phyloP scores from a whole-genome alignment of 2,329 filamentous ascomycete species.

The Xylariaceae sp. region DNA sequence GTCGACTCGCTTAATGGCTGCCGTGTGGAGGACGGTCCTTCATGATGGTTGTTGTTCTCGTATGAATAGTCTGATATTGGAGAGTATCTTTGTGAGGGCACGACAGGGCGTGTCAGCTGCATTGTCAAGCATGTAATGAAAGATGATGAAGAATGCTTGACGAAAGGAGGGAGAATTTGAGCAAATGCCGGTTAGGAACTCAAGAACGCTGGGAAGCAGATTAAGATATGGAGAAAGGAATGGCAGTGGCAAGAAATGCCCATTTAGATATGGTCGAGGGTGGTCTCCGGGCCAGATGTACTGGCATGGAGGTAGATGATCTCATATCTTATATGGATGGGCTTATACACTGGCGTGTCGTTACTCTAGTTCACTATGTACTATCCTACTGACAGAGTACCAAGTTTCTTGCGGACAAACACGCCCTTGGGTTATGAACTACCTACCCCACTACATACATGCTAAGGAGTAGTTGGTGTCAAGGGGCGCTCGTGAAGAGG shows the following conservation, averaged over 20 bases:
- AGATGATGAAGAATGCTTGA: constrained; percentile 30
- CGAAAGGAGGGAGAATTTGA: constrained; percentile 30
- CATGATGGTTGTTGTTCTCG: constrained; percentile 38
- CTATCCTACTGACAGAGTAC: constrained; percentile 20
- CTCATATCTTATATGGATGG: constrained; percentile 31
- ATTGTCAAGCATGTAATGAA: constrained; percentile 29
- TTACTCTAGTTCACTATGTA: constrained; percentile 8
- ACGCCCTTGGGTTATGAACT: constrained; percentile 20
- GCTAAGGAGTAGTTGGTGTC: constrained; percentile 15
- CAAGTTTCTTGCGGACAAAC: constrained; percentile 23
- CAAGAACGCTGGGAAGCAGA: constrained; percentile 33
- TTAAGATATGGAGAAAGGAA: constrained; percentile 36
- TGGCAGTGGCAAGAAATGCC: constrained; percentile 33
- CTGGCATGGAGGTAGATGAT: constrained; percentile 32
- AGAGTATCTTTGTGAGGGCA: constrained; percentile 50
- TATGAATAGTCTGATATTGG: constrained; percentile 41
- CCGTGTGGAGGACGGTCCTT: constrained; percentile 33
- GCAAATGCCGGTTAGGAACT: constrained; percentile 28
- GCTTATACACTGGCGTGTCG: constrained; percentile 9
- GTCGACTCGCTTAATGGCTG: constrained; percentile 50
- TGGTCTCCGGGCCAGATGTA: constrained; percentile 19
- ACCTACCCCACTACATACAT: constrained; percentile 1
- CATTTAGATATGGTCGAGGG: constrained; percentile 24
- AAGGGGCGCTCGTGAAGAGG: constrained; percentile 29
- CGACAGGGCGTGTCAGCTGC: constrained; percentile 42